Base-by-base conservation (phyloP, 148 eudicot genomes). In the Cornus controversa region DNA sequence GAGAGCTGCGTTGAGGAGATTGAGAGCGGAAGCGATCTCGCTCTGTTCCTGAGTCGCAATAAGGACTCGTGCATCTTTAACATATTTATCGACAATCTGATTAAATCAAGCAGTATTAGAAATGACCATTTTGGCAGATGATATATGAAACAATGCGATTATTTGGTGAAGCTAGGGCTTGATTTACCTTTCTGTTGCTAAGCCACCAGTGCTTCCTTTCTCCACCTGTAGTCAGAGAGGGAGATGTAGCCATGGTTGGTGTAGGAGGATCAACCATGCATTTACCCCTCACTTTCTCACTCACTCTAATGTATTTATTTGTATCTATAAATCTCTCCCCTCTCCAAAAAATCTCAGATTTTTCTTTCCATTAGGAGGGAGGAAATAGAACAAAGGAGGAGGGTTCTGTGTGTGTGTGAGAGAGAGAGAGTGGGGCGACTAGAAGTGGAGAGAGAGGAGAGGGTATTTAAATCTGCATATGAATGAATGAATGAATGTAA, bases 171-270 rank as follows among this genome's bases (percentile, higher is more conserved):
- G 8, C 8, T 4, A 40, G 45, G 10, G 5, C 1, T 40, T 40
- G 45, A 74, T 6, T 15, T 73, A 92, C 99, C 98, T 96, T 96
- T 89, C 83, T 91, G 79, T 91, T 93, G 79, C 84, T 93, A 45
- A 91, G 89, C 99, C 99, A 96, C 99, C 99, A 96, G 76, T 88
- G 93, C 67, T 89, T 93, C 87, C 84, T 93, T 10, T 96, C 98
- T 10, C 63, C 78, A 65, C n/a, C n/a, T n/a, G 75, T 80, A 24
- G 76, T 22, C 53, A 84, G 75, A 69, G 89, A 82, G 27, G 91
- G 87, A 69, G 92, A 82, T 45, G 76, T 68, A 80, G 88, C 82
- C 92, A 89, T 89, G 64, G 85, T 70, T 70, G 84, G 22, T 11
- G 72, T 67, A 23, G 45, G 83, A 76, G 66, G 83, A 84, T 87